A percentile compares a stretch with the other conserved stretches of the same genome.
Conservation (phyloP, 2,329 filamentous ascomycete genomes). For the Alternaria sp. region DNA sequence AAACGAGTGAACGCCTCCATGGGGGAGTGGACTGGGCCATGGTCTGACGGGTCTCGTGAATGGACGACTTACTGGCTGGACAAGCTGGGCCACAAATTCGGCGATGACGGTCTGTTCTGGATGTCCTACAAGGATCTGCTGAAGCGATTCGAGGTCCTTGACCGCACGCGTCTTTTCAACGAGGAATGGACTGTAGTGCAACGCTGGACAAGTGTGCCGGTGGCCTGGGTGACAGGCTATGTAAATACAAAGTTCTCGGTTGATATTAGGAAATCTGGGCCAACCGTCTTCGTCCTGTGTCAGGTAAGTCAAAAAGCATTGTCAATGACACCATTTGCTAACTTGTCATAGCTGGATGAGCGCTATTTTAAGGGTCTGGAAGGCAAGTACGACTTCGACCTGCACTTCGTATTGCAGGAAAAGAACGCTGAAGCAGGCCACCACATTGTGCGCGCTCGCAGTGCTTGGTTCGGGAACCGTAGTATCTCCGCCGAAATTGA, state of each 20-base stretch:
- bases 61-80: slow-evolving; percentile 83
- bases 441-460: slow-evolving; percentile 62
- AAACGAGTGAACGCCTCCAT: slow-evolving; percentile 56
- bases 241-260: slow-evolving; percentile 68
- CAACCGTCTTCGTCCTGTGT: slow-evolving; percentile 66
- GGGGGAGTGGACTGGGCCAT: slow-evolving; percentile 78
- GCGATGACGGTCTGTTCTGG: slow-evolving; percentile 75
- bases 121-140: slow-evolving; percentile 67
- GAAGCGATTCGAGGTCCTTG: slow-evolving; percentile 64
- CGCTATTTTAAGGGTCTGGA: slow-evolving; percentile 66
- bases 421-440: slow-evolving; percentile 58
- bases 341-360: slow-evolving; percentile 61
- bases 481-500: slow-evolving; percentile 79
- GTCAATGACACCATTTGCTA: slow-evolving; percentile 47
- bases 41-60: slow-evolving; percentile 82
- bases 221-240: slow-evolving; percentile 68
- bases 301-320: slow-evolving; percentile 53
- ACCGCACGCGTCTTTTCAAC: slow-evolving; percentile 67
- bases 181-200: slow-evolving; percentile 67
- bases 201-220: slow-evolving; percentile 66
- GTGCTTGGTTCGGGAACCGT: slow-evolving; percentile 67
- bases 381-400: slow-evolving; percentile 64
- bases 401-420: slow-evolving; percentile 67
- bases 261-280: slow-evolving; percentile 60
- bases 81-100: slow-evolving; percentile 75